Percentiles rank a stretch among this genome's conserved stretches.
phyloP scores from a whole-genome alignment of 805 yeast genomes.

The Hanseniaspora thailandica region DNA sequence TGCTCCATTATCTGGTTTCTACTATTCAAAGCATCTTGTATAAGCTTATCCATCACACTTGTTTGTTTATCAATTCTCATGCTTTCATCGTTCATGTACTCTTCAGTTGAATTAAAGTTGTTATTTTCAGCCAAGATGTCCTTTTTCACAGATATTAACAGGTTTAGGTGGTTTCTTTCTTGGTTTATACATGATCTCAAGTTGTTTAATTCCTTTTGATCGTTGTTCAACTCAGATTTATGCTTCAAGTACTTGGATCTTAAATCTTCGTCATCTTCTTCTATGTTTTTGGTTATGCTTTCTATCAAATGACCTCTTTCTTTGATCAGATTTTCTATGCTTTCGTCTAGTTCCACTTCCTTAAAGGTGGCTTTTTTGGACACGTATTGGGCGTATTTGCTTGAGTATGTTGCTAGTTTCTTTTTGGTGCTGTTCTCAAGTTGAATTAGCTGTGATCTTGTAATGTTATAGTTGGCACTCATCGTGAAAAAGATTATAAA shows the following conservation, averaged over 20 bases:
- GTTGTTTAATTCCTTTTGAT: conserved; percentile 48
- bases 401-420: conserved; percentile 38
- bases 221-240: conserved; percentile 61
- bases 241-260: conserved; percentile 30
- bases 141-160: conserved; percentile 61
- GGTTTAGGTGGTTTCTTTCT: conserved; percentile 64
- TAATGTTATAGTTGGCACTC: conserved; percentile 36
- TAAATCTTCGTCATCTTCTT: conserved; percentile 1
- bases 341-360: conserved; percentile 36
- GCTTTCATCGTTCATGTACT: conserved; percentile 69
- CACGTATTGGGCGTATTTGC: conserved; percentile 43
- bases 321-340: conserved; percentile 42
- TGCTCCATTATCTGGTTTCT: conserved; percentile 75
- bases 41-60: conserved; percentile 62
- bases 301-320: conserved; percentile 32
- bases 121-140: conserved; percentile 56
- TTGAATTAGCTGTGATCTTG: conserved; percentile 54
- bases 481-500: too few species aligned
- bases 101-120: conserved; percentile 37
- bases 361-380: conserved; percentile 38
- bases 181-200: conserved; percentile 50
- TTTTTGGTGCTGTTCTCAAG: conserved; percentile 57
- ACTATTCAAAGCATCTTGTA: conserved; percentile 79
- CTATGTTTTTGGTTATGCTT: conserved; percentile 51
- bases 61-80: conserved; percentile 62